Evolutionary conservation across 345 rosid species (phyloP), one percentile per base, ranked within the genome.

Genomic region (Aethionema arabicum): DNA sequence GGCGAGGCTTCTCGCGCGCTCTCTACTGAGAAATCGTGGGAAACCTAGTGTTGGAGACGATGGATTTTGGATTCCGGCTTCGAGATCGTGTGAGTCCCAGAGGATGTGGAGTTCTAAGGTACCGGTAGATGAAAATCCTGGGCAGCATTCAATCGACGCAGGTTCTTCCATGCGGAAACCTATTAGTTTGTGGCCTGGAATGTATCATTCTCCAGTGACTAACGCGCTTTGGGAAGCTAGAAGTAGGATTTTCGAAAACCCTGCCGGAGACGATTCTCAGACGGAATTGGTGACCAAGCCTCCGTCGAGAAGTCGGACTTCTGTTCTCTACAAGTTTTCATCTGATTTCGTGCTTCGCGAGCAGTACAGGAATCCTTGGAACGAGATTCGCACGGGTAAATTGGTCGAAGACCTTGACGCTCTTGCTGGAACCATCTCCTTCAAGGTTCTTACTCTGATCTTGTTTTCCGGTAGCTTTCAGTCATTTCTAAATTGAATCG

Each of bases 151-250:
- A 44, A 88, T 85, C 40, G 96, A 88, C 33, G 96, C 98, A 6
- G 90, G 95, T 8, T 84, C 95, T 62, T 88, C 95, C 0, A 79
- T 88, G 49, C 70, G 96, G 7, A 86, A 76, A 74, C 96, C 98
- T 0, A 69, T 91, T 47, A 86, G 95, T 73, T 68, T 91, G 36
- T 91, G 98, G 98, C 98, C 98, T 47, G 95, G 98, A 55, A 88
- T 88, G 91, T 91, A 91, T 73, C 93, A 85, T 59, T 88, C 98
- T 0, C 96, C 98, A 3, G 98, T 88, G 0, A 85, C 96, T 42
- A 88, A 91, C 59, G 96, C 96, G 68, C 76, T 91, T 0, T 91
- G 98, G 96, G 95, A 88, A 75, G 96, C 95, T 8, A 79, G 98
- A 74, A 77, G 91, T 3, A 76, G 59, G 15, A 81, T 88, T 13